Evolutionary conservation across 2,329 filamentous ascomycete genomes (phyloP), one percentile per base, ranked within the genome.

Genomic region (Colletotrichum sp.): DNA sequence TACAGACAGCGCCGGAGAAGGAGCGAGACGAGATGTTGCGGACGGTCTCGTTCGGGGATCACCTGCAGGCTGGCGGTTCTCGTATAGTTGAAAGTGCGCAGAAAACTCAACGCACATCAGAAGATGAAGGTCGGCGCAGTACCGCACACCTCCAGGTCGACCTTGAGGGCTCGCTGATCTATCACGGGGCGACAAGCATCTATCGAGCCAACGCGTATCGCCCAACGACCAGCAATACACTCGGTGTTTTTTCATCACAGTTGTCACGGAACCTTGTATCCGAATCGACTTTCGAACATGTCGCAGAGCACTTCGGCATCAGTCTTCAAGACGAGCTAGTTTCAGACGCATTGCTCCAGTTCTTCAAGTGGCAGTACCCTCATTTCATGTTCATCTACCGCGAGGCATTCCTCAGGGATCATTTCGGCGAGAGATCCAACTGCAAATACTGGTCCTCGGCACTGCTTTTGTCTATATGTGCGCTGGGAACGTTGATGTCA

Each of bases 371-470:
- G 77, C 80, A 82, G 58, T 82, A 81, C 32, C 80, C 81, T 3
- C 78, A 82, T 15, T 82, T 82, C 75, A 81, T 82, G 79, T 82
- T 82, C 66, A 79, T 82, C 8, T 82, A 82, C 56, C 80, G 81
- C 2, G 81, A 82, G 36, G 80, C 79, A 0, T 82, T 82, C 21
- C 64, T 75, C 15, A 28, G 73, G 8, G 73, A 75, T 26, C 78
- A 82, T 32, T 79, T 79, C n/a, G 71, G 77, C 7, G 73, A 77
- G 21, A 69, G 76, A 0, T n/a, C 55, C 1, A 43, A 62, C 16
- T 61, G 58, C n/a, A 82, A 80, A 55, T 82, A 82, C 66, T 82
- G 81, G 81, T 82, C 80, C 1, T 72, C 75, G 2, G 73, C 79
- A 0, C 30, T 82, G 1, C 55, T 82, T 0, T 66, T 81, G 4